Conservation (phyloP, 331 rosid species). For the Telfairia occidentalis region DNA sequence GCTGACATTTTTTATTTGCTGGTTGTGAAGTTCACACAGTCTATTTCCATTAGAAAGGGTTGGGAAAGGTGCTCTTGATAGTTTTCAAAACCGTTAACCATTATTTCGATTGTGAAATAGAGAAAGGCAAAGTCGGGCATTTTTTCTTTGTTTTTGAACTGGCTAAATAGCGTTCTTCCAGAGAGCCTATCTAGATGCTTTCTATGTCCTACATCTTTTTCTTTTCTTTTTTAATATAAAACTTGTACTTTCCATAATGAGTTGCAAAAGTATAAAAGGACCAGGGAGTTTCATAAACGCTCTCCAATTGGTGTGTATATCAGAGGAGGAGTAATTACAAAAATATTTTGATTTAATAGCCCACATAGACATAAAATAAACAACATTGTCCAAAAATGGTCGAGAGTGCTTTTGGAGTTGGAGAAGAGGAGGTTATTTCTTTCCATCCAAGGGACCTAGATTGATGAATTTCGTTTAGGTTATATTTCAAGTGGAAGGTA, state of each 20-base stretch:
- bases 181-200: too few relatives aligned
- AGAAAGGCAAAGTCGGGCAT: not conserved
- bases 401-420: too few relatives aligned
- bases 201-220: not conserved
- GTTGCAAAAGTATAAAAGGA: too few relatives aligned
- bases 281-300: too few relatives aligned
- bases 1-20: not conserved
- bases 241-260: too few relatives aligned
- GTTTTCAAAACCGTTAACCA: not conserved
- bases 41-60: not conserved
- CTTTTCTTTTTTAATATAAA: too few relatives aligned
- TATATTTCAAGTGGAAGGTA: not conserved
- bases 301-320: too few relatives aligned
- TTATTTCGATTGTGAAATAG: not conserved
- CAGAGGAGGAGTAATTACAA: too few relatives aligned
- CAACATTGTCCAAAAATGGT: not conserved
- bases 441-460: not conserved
- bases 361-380: not conserved
- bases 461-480: not conserved
- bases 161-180: not conserved
- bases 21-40: not conserved
- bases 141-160: not conserved
- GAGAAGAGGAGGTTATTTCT: not conserved
- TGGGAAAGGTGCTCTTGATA: not conserved
- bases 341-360: too few relatives aligned